Conservation (phyloP, 192 early-diverging fungal species). For the Coemansia sp. region DNA sequence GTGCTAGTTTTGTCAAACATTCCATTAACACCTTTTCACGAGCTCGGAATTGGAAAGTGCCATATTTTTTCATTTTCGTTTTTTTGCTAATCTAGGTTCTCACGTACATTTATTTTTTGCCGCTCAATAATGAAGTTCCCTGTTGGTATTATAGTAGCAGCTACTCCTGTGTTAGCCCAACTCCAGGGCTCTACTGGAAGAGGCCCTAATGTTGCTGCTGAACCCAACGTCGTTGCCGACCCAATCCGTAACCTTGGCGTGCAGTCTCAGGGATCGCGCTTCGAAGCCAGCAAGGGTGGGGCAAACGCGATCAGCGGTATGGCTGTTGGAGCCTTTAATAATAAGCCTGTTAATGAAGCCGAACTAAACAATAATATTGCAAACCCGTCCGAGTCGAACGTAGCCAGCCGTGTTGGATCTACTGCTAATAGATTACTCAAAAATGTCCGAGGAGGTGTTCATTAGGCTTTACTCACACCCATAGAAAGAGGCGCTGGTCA, state of each 20-base stretch:
- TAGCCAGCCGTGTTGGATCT: slow-evolving; percentile 32
- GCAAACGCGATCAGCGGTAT: slow-evolving; percentile 22
- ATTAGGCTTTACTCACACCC: not conserved
- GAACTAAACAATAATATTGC: slow-evolving; percentile 33
- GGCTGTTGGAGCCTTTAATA: slow-evolving; percentile 22
- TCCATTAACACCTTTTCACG: no score
- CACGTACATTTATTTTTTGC: no score
- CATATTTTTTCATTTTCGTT: no score
- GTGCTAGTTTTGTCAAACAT: no score
- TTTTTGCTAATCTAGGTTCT: no score
- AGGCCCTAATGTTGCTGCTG: slow-evolving; percentile 13
- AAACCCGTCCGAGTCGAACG: slow-evolving; percentile 29
- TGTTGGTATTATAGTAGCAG: slow-evolving; percentile 24
- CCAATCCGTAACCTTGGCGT: slow-evolving; percentile 30
- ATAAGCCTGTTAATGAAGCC: slow-evolving; percentile 20
- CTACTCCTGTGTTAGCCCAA: slow-evolving; percentile 31
- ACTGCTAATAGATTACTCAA: slow-evolving; percentile 45
- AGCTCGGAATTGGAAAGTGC: no score
- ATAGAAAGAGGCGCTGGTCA: not conserved
- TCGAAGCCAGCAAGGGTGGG: slow-evolving; percentile 14
- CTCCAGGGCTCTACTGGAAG: slow-evolving; percentile 21
- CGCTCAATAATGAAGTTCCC: slow-evolving; percentile 36
- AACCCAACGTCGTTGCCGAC: slow-evolving; percentile 23
- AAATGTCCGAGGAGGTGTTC: slow-evolving; percentile 9
- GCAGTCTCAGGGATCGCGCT: slow-evolving; percentile 27